Conservation (phyloP, 2,329 filamentous ascomycete genomes). For the Fusarium udum region DNA sequence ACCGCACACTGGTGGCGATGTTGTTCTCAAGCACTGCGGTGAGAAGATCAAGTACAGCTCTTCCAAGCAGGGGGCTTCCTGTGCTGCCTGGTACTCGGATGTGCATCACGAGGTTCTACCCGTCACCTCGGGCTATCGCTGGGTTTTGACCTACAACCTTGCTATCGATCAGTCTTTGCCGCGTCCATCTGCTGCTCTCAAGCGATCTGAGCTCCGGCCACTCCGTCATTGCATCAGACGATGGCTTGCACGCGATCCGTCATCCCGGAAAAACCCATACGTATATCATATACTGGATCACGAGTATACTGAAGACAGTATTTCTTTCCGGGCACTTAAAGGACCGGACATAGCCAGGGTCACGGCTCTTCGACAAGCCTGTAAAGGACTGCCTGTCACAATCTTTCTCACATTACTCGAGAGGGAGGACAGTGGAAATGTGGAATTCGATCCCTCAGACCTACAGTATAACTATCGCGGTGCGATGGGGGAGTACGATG, state of each 20-base stretch:
- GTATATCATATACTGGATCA: slow-evolving; percentile 48
- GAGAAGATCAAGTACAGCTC: no score
- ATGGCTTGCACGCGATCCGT: slow-evolving; percentile 38
- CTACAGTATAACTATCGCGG: neutral
- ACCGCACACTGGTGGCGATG: slow-evolving; percentile 56
- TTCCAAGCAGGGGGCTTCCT: slow-evolving; percentile 33
- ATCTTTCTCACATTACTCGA: slow-evolving; percentile 49
- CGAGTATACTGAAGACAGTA: slow-evolving; percentile 47
- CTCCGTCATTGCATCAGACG: slow-evolving; percentile 37
- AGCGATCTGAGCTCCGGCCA: neutral
- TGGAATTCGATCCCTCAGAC: neutral
- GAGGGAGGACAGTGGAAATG: slow-evolving; percentile 38
- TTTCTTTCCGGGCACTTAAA: slow-evolving; percentile 45
- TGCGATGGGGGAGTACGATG: neutral
- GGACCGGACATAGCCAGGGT: slow-evolving; percentile 40
- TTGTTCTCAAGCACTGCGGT: slow-evolving; percentile 52
- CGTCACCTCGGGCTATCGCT: slow-evolving; percentile 57
- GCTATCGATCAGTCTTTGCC: slow-evolving; percentile 19
- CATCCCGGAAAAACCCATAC: neutral
- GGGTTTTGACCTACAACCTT: slow-evolving; percentile 64
- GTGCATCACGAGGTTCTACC: slow-evolving; percentile 61
- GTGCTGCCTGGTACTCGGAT: slow-evolving; percentile 59
- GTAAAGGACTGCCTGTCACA: slow-evolving; percentile 42
- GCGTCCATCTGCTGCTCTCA: slow-evolving; percentile 24
- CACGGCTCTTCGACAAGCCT: slow-evolving; percentile 39